A percentile compares a stretch with the other conserved stretches of the same genome.
Evolutionary conservation across 177 flowering plant species (phyloP).

Genomic region (Vitis hybrid): DNA sequence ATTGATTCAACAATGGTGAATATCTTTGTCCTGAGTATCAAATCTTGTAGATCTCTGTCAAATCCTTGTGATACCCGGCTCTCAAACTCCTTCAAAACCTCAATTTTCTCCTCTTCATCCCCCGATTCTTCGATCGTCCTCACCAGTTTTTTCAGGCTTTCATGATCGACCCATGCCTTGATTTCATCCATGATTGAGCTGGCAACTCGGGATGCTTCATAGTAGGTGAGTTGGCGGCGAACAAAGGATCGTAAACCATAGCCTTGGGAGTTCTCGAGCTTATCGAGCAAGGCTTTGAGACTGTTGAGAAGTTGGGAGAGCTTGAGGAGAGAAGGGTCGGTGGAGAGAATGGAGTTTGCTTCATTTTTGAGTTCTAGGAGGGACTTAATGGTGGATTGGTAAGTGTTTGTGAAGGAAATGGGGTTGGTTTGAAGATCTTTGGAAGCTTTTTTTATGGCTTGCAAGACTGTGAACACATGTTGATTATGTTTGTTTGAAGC

Average conservation of each 20-base stretch:
- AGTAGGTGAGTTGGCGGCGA: constrained; percentile 20
- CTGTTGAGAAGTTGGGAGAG: constrained; percentile 14
- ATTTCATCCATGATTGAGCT: constrained; percentile 14
- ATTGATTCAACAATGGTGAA: constrained; percentile 25
- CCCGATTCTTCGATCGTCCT: constrained; percentile 6
- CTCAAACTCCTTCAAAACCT: constrained; percentile 20
- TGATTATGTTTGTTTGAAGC: background rate
- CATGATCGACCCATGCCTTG: constrained; percentile 19
- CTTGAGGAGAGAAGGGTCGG: constrained; percentile 19
- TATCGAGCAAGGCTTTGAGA: constrained; percentile 22
- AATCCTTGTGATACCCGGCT: constrained; percentile 25
- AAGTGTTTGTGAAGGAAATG: background rate
- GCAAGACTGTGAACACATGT: background rate
- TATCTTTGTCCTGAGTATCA: constrained; percentile 28
- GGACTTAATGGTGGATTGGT: constrained; percentile 21
- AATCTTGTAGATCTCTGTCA: constrained; percentile 29
- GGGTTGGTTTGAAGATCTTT: constrained; percentile 19
- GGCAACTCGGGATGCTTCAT: constrained; percentile 16
- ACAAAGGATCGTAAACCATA: constrained; percentile 17
- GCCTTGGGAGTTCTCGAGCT: constrained; percentile 19
- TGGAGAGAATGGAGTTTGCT: constrained; percentile 1
- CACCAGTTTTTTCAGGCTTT: constrained; percentile 12
- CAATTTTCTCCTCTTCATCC: constrained; percentile 16
- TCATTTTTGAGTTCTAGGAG: constrained; percentile 15
- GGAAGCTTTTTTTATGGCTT: constrained; percentile 17